phyloP scores from a whole-genome alignment of 108 stramenopile genomes.

The Licmophora abbreviata region DNA sequence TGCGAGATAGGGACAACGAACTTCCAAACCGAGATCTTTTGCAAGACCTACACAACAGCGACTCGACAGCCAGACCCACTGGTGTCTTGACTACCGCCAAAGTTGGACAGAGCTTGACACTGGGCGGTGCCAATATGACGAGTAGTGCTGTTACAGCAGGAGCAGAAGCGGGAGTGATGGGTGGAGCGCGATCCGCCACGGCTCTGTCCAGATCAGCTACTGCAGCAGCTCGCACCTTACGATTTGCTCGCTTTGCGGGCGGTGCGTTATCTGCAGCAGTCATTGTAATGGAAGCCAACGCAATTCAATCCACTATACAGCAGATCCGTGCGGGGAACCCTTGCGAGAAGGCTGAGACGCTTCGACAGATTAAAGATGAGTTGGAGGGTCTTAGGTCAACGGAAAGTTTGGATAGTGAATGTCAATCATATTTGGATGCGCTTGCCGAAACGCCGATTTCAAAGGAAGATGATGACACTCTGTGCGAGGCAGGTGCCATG shows the following conservation, averaged over 20 bases:
- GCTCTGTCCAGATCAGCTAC: constrained; percentile 23
- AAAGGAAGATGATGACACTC: neutral
- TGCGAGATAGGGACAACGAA: no score
- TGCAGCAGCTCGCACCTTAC: constrained; percentile 28
- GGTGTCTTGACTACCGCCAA: constrained; percentile 23
- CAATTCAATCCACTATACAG: constrained; percentile 21
- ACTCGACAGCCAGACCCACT: constrained; percentile 2
- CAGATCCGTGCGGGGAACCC: constrained; percentile 27
- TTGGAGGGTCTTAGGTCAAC: constrained; percentile 27
- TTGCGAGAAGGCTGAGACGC: constrained; percentile 30
- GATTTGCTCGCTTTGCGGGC: constrained; percentile 40
- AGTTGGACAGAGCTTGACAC: constrained; percentile 16
- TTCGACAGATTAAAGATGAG: constrained; percentile 20
- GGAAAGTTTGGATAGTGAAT: constrained; percentile 24
- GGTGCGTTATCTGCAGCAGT: constrained; percentile 37
- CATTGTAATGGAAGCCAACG: constrained; percentile 35
- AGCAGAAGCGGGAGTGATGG: neutral
- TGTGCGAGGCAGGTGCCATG: constrained; percentile 8
- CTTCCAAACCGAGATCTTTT: no score
- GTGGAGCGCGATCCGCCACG: neutral
- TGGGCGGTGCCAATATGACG: constrained; percentile 2
- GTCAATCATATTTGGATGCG: constrained; percentile 17
- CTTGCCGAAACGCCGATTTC: neutral
- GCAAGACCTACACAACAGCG: neutral
- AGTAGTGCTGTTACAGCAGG: neutral